Evolutionary conservation across 1,284 basidiomycete genomes (phyloP).

Genomic region (Vanrija pseudolonga): DNA sequence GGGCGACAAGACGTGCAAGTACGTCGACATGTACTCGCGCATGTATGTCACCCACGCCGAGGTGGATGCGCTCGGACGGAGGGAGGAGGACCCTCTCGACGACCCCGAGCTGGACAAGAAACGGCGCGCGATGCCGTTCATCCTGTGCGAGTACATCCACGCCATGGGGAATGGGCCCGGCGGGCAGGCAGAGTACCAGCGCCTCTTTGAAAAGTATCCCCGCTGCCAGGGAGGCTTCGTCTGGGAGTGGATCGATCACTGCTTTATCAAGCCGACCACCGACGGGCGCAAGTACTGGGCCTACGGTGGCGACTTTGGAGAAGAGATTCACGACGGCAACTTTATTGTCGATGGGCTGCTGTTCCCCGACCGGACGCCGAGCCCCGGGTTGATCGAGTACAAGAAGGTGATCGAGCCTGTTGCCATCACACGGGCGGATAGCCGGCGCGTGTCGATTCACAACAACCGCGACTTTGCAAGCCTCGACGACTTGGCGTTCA

Average conservation of each 20-base stretch:
- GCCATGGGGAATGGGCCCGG: constrained; percentile 32
- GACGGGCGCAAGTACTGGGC: constrained; percentile 18
- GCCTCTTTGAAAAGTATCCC: constrained; percentile 24
- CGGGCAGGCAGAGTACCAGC: constrained; percentile 21
- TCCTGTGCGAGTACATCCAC: constrained; percentile 25
- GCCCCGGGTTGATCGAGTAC: constrained; percentile 19
- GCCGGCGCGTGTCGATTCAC: neutral
- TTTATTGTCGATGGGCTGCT: constrained; percentile 26
- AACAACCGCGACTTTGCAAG: constrained; percentile 14
- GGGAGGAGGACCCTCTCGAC: constrained; percentile 2
- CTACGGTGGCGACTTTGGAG: constrained; percentile 30
- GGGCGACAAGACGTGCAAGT: constrained; percentile 14
- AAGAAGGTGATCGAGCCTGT: constrained; percentile 20
- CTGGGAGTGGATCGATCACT: constrained; percentile 33
- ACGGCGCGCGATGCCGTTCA: constrained; percentile 17
- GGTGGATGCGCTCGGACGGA: constrained; percentile 15
- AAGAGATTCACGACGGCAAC: constrained; percentile 23
- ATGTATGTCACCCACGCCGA: constrained; percentile 23
- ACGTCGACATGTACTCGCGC: constrained; percentile 23
- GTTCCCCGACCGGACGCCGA: constrained; percentile 24
- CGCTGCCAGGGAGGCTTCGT: constrained; percentile 24
- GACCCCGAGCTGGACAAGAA: constrained; percentile 5
- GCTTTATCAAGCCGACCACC: constrained; percentile 5
- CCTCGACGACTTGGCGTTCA: constrained; percentile 4
- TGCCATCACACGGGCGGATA: neutral